Conservation (phyloP, 1,284 basidiomycete genomes). For the Inonotus hispidus region DNA sequence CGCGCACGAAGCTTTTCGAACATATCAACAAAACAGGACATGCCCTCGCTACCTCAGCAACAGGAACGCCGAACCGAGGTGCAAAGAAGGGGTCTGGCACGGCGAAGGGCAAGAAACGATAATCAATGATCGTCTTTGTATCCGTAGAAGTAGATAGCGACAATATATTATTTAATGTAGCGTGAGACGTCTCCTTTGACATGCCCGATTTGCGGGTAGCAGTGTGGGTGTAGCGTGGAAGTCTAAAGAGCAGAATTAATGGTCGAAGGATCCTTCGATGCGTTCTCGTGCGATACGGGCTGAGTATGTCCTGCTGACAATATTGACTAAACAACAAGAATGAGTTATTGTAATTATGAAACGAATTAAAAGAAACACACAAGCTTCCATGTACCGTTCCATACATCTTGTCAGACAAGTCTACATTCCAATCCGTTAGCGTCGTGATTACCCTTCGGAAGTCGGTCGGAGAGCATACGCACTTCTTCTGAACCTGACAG, state of each 20-base stretch:
- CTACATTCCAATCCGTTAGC: slow-evolving; percentile 32
- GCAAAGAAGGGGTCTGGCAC: neutral
- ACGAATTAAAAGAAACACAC: slow-evolving; percentile 42
- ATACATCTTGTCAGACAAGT: slow-evolving; percentile 71
- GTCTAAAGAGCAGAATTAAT: neutral
- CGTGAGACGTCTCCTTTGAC: neutral
- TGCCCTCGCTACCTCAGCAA: slow-evolving; percentile 43
- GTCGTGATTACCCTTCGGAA: neutral
- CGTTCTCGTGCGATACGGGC: slow-evolving; percentile 53
- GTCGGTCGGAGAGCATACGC: slow-evolving; percentile 19
- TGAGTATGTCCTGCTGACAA: slow-evolving; percentile 65
- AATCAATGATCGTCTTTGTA: neutral
- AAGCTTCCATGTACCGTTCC: slow-evolving; percentile 80
- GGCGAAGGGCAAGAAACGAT: slow-evolving; percentile 12
- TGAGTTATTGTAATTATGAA: slow-evolving; percentile 4
- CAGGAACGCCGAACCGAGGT: neutral
- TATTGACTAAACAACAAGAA: slow-evolving; percentile 48
- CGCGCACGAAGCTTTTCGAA: slow-evolving; percentile 73
- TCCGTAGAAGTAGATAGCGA: neutral
- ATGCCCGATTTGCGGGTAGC: neutral
- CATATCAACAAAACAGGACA: slow-evolving; percentile 76
- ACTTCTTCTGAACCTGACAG: slow-evolving; percentile 74
- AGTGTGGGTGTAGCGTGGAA: neutral
- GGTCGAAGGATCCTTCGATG: slow-evolving; percentile 20
- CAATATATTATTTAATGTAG: neutral